Evolutionary conservation across 2,329 filamentous ascomycete species (phyloP), one percentile per base, ranked within the genome.

Genomic region (Davidsoniella eucalypti): DNA sequence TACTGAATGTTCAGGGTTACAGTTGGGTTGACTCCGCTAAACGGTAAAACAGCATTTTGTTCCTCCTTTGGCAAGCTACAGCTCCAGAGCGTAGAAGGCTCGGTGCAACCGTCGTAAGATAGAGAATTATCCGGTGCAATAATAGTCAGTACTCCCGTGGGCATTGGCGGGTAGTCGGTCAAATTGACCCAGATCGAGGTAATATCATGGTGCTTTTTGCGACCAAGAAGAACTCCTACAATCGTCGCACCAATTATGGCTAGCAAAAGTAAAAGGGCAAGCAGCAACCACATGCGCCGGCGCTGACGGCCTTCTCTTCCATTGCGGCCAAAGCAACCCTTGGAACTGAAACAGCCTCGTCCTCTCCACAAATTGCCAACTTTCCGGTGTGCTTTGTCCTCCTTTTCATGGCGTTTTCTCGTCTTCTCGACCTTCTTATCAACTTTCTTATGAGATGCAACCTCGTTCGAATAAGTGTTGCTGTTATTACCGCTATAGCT

Each of bases 151-250:
- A 90, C 73, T 0, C 88, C 90, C 0, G 84, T 90, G 1, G 85
- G 86, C 59, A 95, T 85, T 0, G 87, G 82, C 16, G 88, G 88
- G 57, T 85, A 94, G 47, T 80, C 79, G 1, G 88, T 93, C 54
- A 93, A 63, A 60, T 94, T 94, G 51, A 94, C 70, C 82, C 86
- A 95, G 47, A 69, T 68, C 1, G 68, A 70, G n/a, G 65, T 41
- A 25, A 18, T 43, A 23, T 43, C 40, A 33, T 33, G 26, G 10
- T 42, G 21, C 44, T 21, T 46, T 21, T 41, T 46, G 26, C 36
- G 33, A 33, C 23, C 47, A 55, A 65, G 65, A 55, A 64, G 67
- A 49, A 68, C 70, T 41, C 86, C 64, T 1, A 75, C 69, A 10
- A 78, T 71, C 0, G 72, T 73, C 9, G 87, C 65, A 1, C 76